These are phyloP conservation scores for Colletotrichum truncatum DNA, from an alignment of 2,329 filamentous ascomycete genomes.

Conservation along the genomic window DNA sequence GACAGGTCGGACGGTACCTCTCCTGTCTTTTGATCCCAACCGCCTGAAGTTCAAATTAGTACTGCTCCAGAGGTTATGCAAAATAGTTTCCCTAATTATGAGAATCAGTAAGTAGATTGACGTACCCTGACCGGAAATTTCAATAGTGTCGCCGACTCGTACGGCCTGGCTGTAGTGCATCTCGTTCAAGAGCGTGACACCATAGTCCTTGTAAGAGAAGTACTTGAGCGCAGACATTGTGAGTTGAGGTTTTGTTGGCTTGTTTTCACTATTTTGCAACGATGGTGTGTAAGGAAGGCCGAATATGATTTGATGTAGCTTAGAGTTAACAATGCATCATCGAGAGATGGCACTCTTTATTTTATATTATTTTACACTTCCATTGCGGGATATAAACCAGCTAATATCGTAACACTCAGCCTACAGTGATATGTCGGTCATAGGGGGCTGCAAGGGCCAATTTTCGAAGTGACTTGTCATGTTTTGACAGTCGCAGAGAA, in stretches of 20 bases:
- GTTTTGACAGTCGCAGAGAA: no score
- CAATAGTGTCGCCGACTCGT: conserved; percentile 48
- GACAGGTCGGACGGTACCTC: conserved; percentile 41
- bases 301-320: no score
- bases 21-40: conserved; percentile 24
- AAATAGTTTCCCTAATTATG: neutral
- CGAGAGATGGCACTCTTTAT: no score
- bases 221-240: conserved; percentile 49
- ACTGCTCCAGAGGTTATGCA: neutral
- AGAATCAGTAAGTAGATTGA: neutral
- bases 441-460: no score
- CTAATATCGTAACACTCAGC: no score
- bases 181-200: conserved; percentile 40
- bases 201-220: conserved; percentile 47
- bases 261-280: neutral
- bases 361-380: no score
- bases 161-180: conserved; percentile 50
- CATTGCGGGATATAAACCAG: no score
- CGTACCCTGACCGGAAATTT: conserved; percentile 45
- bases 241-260: accelerated
- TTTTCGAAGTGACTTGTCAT: no score
- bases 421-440: no score
- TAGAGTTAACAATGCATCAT: no score
- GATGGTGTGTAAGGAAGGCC: no score
- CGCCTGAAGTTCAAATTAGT: neutral